These are phyloP conservation scores for Neurospora sp. DNA, from an alignment of 495 filamentous ascomycete genomes.

Conservation along the genomic window DNA sequence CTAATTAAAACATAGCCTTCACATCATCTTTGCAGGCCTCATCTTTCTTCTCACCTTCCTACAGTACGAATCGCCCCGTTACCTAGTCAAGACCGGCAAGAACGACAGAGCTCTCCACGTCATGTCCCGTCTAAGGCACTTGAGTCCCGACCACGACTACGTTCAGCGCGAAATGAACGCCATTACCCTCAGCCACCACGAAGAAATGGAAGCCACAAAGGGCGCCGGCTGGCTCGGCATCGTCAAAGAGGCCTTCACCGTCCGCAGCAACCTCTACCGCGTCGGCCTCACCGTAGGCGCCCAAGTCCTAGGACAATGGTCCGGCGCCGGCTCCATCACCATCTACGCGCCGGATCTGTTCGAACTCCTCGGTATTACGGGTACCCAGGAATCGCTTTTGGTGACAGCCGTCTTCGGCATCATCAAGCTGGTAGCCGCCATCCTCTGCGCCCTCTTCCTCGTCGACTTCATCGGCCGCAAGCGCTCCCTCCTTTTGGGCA, in stretches of 20 bases:
- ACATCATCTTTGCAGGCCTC: conserved; percentile 63
- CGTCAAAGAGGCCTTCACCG: conserved; percentile 50
- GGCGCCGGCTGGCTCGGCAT: conserved; percentile 44
- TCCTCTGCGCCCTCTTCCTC: conserved; percentile 60
- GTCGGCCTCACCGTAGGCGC: conserved; percentile 48
- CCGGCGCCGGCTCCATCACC: conserved; percentile 58
- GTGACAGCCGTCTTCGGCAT: conserved; percentile 63
- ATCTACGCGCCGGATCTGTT: conserved; percentile 61
- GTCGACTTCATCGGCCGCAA: conserved; percentile 68
- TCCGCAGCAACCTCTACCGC: conserved; percentile 53
- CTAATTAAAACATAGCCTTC: conserved; percentile 58
- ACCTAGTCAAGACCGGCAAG: conserved; percentile 42
- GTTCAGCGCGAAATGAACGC: conserved; percentile 40
- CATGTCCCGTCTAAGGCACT: conserved; percentile 41
- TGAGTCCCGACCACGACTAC: conserved; percentile 38
- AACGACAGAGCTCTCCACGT: conserved; percentile 33
- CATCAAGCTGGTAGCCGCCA: conserved; percentile 53
- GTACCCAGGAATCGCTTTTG: conserved; percentile 51
- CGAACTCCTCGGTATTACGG: conserved; percentile 50
- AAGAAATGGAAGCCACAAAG: conserved; percentile 49
- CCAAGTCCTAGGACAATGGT: conserved; percentile 58
- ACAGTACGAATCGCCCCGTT: conserved; percentile 52
- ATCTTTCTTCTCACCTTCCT: conserved; percentile 56
- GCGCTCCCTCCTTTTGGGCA: conserved; percentile 55
- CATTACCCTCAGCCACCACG: conserved; percentile 38